A percentile compares a stretch with the other conserved stretches of the same genome.
Evolutionary conservation across 352 stramenopile genomes (phyloP).

Genomic region (Peronospora tabacina): DNA sequence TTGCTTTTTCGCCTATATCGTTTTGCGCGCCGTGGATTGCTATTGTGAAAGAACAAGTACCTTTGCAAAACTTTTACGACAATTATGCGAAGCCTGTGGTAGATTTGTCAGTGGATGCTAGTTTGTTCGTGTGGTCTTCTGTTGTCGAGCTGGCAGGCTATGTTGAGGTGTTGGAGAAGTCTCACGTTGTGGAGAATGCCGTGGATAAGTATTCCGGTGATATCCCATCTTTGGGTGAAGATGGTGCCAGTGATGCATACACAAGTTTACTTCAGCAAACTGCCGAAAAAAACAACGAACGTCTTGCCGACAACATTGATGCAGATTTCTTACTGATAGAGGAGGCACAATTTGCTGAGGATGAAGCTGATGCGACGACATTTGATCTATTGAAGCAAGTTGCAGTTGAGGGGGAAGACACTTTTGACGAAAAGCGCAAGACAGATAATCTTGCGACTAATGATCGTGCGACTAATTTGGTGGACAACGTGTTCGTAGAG

Average conservation of each 20-base stretch:
- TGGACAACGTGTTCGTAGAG: background rate
- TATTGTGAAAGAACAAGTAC: slow-evolving; percentile 29
- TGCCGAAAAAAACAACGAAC: slow-evolving; percentile 7
- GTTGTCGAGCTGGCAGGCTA: slow-evolving; percentile 19
- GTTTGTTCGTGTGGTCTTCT: slow-evolving; percentile 25
- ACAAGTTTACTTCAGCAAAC: slow-evolving; percentile 2
- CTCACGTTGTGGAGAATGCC: background rate
- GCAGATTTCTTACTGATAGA: background rate
- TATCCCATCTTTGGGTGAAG: slow-evolving; percentile 1
- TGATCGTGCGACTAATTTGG: background rate
- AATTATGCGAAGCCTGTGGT: slow-evolving; percentile 35
- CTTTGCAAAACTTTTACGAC: slow-evolving; percentile 27
- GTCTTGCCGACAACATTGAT: background rate
- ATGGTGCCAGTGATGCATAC: slow-evolving; percentile 1
- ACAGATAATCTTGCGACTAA: background rate
- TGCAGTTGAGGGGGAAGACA: slow-evolving; percentile 3
- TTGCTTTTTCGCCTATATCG: slow-evolving; percentile 38
- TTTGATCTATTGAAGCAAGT: background rate
- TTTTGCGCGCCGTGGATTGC: slow-evolving; percentile 30
- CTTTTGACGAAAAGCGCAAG: background rate
- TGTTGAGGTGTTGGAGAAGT: slow-evolving; percentile 2
- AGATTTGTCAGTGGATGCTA: slow-evolving; percentile 24
- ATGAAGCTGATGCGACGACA: background rate
- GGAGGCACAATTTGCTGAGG: slow-evolving; percentile 3
- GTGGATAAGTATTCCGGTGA: slow-evolving; percentile 4